Base-by-base conservation (phyloP, 345 rosid species). In the Stellera chamaejasme region DNA sequence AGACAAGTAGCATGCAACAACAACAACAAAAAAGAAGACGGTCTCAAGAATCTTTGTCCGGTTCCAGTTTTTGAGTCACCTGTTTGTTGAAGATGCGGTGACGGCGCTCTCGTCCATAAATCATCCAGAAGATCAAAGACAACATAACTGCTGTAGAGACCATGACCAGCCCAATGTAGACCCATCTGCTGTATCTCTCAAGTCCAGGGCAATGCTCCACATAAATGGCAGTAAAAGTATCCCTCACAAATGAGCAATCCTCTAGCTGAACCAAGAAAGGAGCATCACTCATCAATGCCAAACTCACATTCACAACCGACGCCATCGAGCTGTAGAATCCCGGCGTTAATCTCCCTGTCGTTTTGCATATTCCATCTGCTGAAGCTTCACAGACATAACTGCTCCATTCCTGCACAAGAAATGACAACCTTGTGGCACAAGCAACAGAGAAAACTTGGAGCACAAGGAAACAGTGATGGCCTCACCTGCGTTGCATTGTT, bases 121-220 rank as follows among this genome's bases (percentile, higher is more conserved):
- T 73, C 10, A 89, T 68, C 96, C 96, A 93, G 78, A 93, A 70
- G 53, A 87, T 59, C 57, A 93, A 66, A 27, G 99, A 89, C n/a
- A 93, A 76, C 99, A 93, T 89, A 48, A 82, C 94, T 15, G 97
- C 84, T 1, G 87, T 68, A 2, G 94, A 82, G 42, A 82, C 89
- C 55, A 80, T 80, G n/a, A 77, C 81, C 54, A 89, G 61, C 13
- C 96, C 97, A 23, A 76, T 60, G 25, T 87, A 89, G 42, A 82
- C 76, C 83, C 78, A 74, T 57, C 66, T 74, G 55, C 89, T 86
- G 70, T 83, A 75, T 50, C 52, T 63, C 15, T 43, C 57, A n/a
- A 93, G 75, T 26, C 76, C 75, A 2, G 99, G 97, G 69, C 99
- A 89, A 25, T 77, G 80, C 39, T 84, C 55, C 42, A 15, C 69